Percentiles rank a stretch among this genome's conserved stretches.
These are phyloP conservation scores for Populus davidiana DNA, from an alignment of 345 rosid species.

Conservation along the genomic window DNA sequence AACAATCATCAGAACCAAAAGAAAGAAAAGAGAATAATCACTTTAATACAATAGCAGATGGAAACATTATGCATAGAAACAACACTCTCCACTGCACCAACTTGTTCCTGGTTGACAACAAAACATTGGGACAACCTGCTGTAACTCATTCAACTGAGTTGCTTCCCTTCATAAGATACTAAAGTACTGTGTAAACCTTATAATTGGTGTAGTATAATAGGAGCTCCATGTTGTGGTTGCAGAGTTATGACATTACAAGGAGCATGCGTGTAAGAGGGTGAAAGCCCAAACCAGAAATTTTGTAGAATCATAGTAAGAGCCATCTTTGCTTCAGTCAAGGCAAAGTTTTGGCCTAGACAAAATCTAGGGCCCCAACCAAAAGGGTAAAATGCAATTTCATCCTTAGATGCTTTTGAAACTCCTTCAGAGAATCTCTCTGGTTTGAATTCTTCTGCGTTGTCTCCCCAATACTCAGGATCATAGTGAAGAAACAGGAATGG, in stretches of 20 bases:
- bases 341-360: conserved; percentile 1
- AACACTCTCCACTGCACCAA: too few species aligned
- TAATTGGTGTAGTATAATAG: background rate
- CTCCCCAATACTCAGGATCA: too few species aligned
- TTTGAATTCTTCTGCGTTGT: background rate
- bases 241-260: background rate
- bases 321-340: background rate
- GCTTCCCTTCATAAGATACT: too few species aligned
- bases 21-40: too few species aligned
- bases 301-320: background rate
- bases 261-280: background rate
- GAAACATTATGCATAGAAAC: too few species aligned
- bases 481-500: too few species aligned
- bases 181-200: background rate
- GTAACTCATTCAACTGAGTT: too few species aligned
- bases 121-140: too few species aligned
- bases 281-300: background rate
- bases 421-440: conserved; percentile 5
- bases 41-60: too few species aligned
- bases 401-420: background rate
- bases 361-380: background rate
- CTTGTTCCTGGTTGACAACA: too few species aligned
- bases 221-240: conserved; percentile 1
- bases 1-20: too few species aligned
- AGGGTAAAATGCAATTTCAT: background rate